A percentile compares a stretch with the other conserved stretches of the same genome.
Evolutionary conservation across 2,329 filamentous ascomycete species (phyloP).

Genomic region (Calonectria fujianensis): DNA sequence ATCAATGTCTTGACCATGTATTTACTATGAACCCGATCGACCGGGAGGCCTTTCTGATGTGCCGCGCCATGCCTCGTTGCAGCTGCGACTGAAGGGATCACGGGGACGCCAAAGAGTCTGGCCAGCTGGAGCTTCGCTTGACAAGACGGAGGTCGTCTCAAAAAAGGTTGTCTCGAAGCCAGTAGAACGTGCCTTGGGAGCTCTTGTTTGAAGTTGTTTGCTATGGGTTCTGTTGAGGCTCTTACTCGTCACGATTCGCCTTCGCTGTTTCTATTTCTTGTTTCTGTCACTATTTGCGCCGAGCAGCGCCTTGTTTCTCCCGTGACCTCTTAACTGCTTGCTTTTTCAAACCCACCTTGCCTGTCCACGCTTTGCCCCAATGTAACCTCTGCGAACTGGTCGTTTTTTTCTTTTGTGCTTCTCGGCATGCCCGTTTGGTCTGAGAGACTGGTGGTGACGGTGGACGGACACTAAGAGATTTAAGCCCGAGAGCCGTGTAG

Average conservation of each 20-base stretch:
- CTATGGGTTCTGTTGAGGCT: constrained; percentile 35
- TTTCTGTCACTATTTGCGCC: constrained; percentile 22
- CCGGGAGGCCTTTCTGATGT: constrained; percentile 29
- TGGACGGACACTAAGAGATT: background rate
- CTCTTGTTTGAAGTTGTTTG: constrained; percentile 29
- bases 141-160: constrained; percentile 26
- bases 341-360: constrained; percentile 15
- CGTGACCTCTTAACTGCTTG: constrained; percentile 3
- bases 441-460: background rate
- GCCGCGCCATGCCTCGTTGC: constrained; percentile 30
- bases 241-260: constrained; percentile 19
- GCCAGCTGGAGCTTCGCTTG: constrained; percentile 31
- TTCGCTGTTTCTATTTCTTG: constrained; percentile 23
- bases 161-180: constrained; percentile 35
- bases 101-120: constrained; percentile 43
- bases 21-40: constrained; percentile 46
- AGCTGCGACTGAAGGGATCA: constrained; percentile 27
- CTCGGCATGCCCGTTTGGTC: constrained; percentile 17
- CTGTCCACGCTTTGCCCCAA: background rate
- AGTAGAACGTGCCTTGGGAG: constrained; percentile 43
- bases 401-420: constrained; percentile 12
- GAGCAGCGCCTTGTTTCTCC: constrained; percentile 27
- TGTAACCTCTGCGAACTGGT: background rate
- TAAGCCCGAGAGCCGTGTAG: constrained; percentile 16
- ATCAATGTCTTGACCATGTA: constrained; percentile 48